phyloP scores from a whole-genome alignment of 768 basidiomycete genomes.

The Lyophyllum semitale region DNA sequence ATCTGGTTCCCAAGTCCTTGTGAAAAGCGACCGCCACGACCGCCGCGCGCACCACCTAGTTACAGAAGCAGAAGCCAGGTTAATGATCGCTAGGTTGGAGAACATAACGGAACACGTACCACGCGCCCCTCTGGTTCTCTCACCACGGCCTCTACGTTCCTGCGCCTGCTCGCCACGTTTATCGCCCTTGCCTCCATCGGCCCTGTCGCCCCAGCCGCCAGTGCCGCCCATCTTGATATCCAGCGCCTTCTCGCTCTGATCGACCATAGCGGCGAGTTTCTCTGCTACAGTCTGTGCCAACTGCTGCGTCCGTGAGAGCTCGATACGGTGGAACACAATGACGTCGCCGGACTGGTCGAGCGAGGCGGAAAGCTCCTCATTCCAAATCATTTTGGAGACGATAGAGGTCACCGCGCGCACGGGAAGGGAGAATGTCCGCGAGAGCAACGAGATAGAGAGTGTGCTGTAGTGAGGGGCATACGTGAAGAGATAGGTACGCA shows the following conservation, averaged over 20 bases:
- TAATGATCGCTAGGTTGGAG: not conserved
- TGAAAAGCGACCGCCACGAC: constrained; percentile 78
- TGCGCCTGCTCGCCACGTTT: constrained; percentile 80
- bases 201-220: constrained; percentile 65
- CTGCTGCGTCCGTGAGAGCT: constrained; percentile 85
- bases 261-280: constrained; percentile 81
- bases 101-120: constrained; percentile 39
- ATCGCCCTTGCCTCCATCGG: constrained; percentile 71
- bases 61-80: not conserved
- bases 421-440: constrained; percentile 85
- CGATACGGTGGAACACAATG: constrained; percentile 91
- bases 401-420: constrained; percentile 83
- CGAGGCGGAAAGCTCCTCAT: constrained; percentile 90
- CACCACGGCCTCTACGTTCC: constrained; percentile 76
- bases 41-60: constrained; percentile 60
- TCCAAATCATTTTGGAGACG: constrained; percentile 99
- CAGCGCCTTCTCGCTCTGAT: constrained; percentile 89
- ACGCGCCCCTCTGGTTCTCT: constrained; percentile 62
- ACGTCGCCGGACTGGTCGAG: constrained; percentile 90
- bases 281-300: constrained; percentile 89
- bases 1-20: constrained; percentile 85
- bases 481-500: constrained; percentile 97
- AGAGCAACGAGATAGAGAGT: constrained; percentile 84
- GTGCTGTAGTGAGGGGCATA: constrained; percentile 93
- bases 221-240: constrained; percentile 80